A percentile compares a stretch with the other conserved stretches of the same genome.
phyloP scores from a whole-genome alignment of 345 rosid genomes.

The Eucalyptus victrix region DNA sequence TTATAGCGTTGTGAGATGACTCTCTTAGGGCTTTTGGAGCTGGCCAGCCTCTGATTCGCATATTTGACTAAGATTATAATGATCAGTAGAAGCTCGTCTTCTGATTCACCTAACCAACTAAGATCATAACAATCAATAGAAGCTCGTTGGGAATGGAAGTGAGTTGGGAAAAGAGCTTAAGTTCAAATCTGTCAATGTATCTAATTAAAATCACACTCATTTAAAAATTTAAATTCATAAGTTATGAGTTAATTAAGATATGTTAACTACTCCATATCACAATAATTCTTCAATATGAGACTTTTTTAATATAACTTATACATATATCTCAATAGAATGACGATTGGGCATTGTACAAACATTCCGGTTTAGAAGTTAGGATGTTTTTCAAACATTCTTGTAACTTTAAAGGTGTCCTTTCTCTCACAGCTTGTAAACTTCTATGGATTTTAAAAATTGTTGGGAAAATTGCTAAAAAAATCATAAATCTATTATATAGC shows the following conservation, averaged over 20 bases:
- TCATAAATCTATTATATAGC: neutral
- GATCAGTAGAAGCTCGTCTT: neutral
- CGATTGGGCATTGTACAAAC: fast-evolving
- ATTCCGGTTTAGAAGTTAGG: fast-evolving
- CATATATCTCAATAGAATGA: neutral
- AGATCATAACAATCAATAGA: neutral
- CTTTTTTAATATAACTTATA: neutral
- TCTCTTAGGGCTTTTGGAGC: neutral
- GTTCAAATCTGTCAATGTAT: neutral
- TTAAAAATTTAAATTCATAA: neutral
- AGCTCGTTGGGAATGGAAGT: neutral
- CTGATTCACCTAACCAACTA: neutral
- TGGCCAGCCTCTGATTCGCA: neutral
- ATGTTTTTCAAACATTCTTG: neutral
- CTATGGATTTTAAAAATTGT: neutral
- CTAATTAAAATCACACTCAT: neutral
- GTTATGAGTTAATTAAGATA: neutral
- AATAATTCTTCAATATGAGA: fast-evolving
- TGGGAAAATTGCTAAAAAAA: fast-evolving
- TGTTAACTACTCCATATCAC: neutral
- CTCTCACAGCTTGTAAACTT: neutral
- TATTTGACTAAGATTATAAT: neutral
- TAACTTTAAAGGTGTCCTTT: neutral
- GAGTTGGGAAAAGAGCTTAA: neutral
- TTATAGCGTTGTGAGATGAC: neutral